These are phyloP conservation scores for Eucalyptus erythrocorys DNA, from an alignment of 345 rosid genomes.

Conservation along the genomic window DNA sequence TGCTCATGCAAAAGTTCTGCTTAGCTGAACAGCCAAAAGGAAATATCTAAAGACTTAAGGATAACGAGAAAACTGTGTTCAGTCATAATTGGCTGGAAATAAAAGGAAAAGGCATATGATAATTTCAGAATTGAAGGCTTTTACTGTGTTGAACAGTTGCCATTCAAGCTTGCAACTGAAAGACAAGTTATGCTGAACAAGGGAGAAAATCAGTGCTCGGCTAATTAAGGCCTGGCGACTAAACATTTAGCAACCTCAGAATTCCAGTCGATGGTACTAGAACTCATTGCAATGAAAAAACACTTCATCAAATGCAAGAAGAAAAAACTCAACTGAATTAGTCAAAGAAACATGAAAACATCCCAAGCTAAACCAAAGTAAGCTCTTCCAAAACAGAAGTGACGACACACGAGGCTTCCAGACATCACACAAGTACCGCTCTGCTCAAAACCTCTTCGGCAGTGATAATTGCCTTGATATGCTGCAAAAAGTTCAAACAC, in stretches of 20 bases:
- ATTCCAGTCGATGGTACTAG: neutral
- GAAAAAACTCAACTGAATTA: neutral
- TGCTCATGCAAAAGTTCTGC: neutral
- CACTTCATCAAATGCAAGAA: neutral
- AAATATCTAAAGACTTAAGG: neutral
- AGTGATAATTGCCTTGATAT: slow-evolving; percentile 91
- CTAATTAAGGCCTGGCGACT: neutral
- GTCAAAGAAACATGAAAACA: neutral
- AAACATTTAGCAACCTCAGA: neutral
- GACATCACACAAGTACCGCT: neutral
- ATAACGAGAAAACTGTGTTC: neutral
- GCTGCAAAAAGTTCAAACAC: slow-evolving; percentile 25
- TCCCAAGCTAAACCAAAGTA: neutral
- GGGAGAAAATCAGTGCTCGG: neutral
- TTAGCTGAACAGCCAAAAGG: neutral
- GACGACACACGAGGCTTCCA: neutral
- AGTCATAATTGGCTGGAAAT: neutral
- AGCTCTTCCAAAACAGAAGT: neutral
- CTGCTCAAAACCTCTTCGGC: slow-evolving; percentile 55
- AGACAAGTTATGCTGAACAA: neutral
- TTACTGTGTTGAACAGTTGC: neutral
- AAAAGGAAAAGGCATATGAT: neutral
- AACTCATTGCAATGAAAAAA: neutral
- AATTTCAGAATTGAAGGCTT: neutral
- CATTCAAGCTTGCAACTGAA: neutral